Base-by-base conservation (phyloP, 2,329 filamentous ascomycete species). In the Diaporthe vexans region DNA sequence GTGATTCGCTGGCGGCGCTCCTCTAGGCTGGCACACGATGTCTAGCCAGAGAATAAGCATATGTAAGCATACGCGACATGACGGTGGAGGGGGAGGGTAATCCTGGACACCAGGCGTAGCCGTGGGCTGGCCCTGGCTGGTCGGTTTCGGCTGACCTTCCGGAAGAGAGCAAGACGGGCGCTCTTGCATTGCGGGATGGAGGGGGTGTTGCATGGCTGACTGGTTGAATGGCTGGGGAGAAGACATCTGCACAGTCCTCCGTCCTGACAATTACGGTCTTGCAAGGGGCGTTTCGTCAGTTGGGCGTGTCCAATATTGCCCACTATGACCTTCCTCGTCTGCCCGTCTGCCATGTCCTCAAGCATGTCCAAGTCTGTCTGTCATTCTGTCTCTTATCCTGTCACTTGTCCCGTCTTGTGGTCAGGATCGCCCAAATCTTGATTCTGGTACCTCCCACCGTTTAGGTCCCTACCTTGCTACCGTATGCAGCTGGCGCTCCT, bases 161-260 rank as follows among this genome's bases (percentile, higher is more conserved):
- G 48, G 46, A 68, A 54, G 63, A 52, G 63, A 68, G 33, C 48
- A 68, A 68, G 48, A 68, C 63, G 63, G 63, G 63, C 63, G 63
- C 63, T 26, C 63, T 54, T 48, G 63, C 63, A 68, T 68, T 35
- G 63, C 33, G 63, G 33, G 63, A 68, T n/a, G 63, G 63, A 68
- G 48, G 63, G 63, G 63, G 74, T 77, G 63, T 74, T 29, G 54
- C 33, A 73, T 72, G 73, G 67, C 75, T 73, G 74, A 46, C n/a
- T 15, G 63, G 63, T 33, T 54, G 74, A 46, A 51, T 15, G 63
- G 63, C 48, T 54, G 63, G 46, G 19, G 46, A n/a, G 33, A 26
- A 40, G 33, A 40, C 63, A 54, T 21, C 33, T 40, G 63, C 63
- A 54, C 48, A 68, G 63, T 51, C 43, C 43, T 52, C 29, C 17